Base-by-base conservation (phyloP, 352 stramenopile genomes). In the Phytophthora cryptogea region DNA sequence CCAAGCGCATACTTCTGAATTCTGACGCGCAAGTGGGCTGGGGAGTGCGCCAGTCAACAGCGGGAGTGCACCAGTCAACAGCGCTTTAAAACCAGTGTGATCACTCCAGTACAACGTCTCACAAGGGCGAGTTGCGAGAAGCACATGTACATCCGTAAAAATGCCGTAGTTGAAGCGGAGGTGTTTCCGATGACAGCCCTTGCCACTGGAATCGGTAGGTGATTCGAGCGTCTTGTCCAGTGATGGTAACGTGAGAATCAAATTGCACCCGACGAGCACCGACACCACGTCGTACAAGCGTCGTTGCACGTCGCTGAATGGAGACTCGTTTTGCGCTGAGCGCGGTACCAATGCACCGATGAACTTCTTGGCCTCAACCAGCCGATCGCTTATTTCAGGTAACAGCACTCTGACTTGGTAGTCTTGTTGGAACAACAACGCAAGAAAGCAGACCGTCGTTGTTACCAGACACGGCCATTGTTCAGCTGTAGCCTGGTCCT, bases 241-340 rank as follows among this genome's bases (percentile, higher is more conserved):
- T 2, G 62, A 47, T 7, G 61, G 42, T 4, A 63, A 66, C 2
- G 76, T 66, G 13, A 71, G 40, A 16, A 92, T 64, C 30, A 89
- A 48, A 43, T 78, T 79, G 59, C 83, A 83, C 48, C 59, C 80
- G 3, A 50, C 65, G 33, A 92, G 67, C 23, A 92, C 77, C 0
- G 80, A 80, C 27, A 86, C 79, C 23, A 89, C 76, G 28, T 89
- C 80, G 44, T 92, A 92, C 16, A 92, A 58, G 0, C 82, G 80
- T 4, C 82, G 80, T 46, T 79, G 78, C 10, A 80, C 67, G 49
- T 89, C 80, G 28, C 48, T 59, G 13, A 69, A 59, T 14, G 73
- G 33, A 23, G 36, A 59, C 26, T 66, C 68, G 11, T 39, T 59
- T 43, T 32, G 66, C 41, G 35, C 30, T 9, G 53, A 64, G 10